These are phyloP conservation scores for Saccharomycopsis vini DNA, from an alignment of 805 yeast species.

Conservation along the genomic window DNA sequence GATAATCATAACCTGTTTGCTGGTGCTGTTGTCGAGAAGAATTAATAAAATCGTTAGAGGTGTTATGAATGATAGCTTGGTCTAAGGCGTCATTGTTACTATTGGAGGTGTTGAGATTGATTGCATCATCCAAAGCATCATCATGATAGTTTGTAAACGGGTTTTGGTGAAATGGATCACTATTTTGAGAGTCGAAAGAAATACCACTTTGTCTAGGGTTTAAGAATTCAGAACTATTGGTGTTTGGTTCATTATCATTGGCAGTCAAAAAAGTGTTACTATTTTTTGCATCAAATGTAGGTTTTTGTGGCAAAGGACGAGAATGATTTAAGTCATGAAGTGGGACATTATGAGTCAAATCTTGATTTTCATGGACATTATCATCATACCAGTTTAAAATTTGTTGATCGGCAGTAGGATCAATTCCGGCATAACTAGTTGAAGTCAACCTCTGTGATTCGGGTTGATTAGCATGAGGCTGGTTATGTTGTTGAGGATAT, in stretches of 20 bases:
- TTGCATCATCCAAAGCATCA: background rate
- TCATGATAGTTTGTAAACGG: slow-evolving; percentile 3
- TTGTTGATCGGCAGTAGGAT: background rate
- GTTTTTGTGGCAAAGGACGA: slow-evolving; percentile 5
- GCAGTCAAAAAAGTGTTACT: too few relatives aligned
- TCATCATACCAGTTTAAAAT: background rate
- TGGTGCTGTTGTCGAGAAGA: too few relatives aligned
- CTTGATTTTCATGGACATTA: background rate
- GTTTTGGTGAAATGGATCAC: slow-evolving; percentile 5
- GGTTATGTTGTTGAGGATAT: background rate
- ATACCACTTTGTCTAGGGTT: background rate
- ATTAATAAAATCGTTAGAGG: too few relatives aligned
- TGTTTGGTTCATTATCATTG: too few relatives aligned
- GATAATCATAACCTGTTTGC: too few relatives aligned
- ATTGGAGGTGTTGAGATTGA: background rate
- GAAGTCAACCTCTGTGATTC: background rate
- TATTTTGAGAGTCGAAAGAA: background rate
- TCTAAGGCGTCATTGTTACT: too few relatives aligned
- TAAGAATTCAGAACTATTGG: too few relatives aligned
- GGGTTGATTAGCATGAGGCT: background rate
- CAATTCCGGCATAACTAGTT: background rate
- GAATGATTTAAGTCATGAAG: background rate
- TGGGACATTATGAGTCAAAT: background rate
- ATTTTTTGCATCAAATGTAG: background rate
- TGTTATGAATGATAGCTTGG: background rate